Evolutionary conservation across 2,329 filamentous ascomycete genomes (phyloP).

Genomic region (Geosmithia putterillii): DNA sequence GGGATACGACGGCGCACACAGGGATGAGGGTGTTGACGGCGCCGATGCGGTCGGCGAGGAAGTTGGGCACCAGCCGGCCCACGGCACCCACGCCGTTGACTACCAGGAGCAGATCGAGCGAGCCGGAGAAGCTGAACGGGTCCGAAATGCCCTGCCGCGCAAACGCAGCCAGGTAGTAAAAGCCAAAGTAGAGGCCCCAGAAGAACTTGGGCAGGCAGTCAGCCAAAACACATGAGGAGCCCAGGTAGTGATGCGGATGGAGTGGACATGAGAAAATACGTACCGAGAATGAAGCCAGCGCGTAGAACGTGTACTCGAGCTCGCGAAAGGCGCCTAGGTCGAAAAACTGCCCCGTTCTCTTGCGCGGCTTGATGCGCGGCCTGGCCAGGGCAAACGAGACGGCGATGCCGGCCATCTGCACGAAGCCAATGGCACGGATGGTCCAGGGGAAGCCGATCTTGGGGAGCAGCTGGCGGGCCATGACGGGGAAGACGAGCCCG

Average conservation of each 20-base stretch:
- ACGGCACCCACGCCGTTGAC: conserved; percentile 49
- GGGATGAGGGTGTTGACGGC: conserved; percentile 47
- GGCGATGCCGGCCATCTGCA: conserved; percentile 32
- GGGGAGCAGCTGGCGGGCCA: conserved; percentile 14
- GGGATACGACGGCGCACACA: conserved; percentile 19
- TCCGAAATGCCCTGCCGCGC: conserved; percentile 22
- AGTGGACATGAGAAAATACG: conserved; percentile 1
- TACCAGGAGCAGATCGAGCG: conserved; percentile 47
- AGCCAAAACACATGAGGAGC: background rate
- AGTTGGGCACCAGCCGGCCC: conserved; percentile 44
- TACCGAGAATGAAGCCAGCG: conserved; percentile 18
- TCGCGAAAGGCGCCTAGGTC: conserved; percentile 34
- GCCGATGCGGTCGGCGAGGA: conserved; percentile 42
- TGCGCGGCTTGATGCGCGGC: conserved; percentile 26
- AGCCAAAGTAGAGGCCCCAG: conserved; percentile 11
- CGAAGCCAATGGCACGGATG: conserved; percentile 46
- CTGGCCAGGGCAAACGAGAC: conserved; percentile 25
- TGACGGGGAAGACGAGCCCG: conserved; percentile 41
- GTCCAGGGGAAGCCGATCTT: conserved; percentile 33
- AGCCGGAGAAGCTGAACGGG: conserved; percentile 26
- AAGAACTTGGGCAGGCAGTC: conserved; percentile 8
- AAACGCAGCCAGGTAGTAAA: conserved; percentile 29
- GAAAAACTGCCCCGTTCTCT: conserved; percentile 21
- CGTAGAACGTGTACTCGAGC: conserved; percentile 27
- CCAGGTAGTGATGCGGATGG: background rate